Evolutionary conservation across 495 filamentous ascomycete genomes (phyloP), one percentile per base, ranked within the genome.

Genomic region (Penicillium cinerascens): DNA sequence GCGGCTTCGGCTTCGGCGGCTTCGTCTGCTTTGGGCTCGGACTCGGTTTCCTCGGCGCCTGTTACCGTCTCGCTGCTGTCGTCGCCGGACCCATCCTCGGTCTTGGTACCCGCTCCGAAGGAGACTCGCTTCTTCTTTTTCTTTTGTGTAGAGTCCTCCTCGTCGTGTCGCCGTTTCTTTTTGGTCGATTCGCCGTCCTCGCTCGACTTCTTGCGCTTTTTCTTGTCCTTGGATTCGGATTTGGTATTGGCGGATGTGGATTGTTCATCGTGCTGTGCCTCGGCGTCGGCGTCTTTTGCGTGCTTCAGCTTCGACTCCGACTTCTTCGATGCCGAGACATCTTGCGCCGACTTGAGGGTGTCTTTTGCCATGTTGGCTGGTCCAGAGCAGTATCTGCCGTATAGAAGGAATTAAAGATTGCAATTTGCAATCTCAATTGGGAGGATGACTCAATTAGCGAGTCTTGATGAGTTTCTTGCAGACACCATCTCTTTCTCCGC

Each of bases 261-360:
- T 47, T 51, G 39, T 60, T 61, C 51, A 27, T 54, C 39, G 18
- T 33, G 29, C 9, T 25, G 44, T 47, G 54, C 37, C 36, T 71
- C 58, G 26, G 63, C 62, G 37, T 66, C 59, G 54, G 64, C 55
- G 44, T 82, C 76, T 60, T 80, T 78, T 36, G 76, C 75, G 55
- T 77, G 79, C 62, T 89, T 91, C 68, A 87, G 78, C 77, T 88
- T 87, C 63, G 88, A 74, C 43, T 85, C 87, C 64, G 90, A 71
- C 73, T 85, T 80, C 70, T 89, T 89, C 86, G 85, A 89, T 47
- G 87, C 85, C 17, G 87, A 87, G 42, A 87, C 75, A 63, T 77
- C 78, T 60, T 72, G 66, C 26, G 62, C 49, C 54, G 60, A 53
- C 51, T 58, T 47, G 26, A 45, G 18, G 23, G 36, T 49, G 38